phyloP scores from a whole-genome alignment of 306 rosid genomes.

The Pyrus communis region DNA sequence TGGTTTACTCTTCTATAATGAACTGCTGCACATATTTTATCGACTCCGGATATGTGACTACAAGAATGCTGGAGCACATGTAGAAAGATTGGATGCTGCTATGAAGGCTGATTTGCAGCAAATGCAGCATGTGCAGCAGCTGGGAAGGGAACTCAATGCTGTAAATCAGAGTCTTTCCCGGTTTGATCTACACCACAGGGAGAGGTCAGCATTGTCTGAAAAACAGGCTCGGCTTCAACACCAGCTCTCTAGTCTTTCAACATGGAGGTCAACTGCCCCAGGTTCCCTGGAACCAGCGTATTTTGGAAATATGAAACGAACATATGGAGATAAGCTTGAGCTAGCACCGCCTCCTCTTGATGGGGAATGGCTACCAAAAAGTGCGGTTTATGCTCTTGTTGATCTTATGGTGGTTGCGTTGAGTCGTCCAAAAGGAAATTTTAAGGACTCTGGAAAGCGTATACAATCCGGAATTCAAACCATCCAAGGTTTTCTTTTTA shows the following conservation, averaged over 20 bases:
- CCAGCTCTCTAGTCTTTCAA: constrained; percentile 43
- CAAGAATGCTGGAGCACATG: constrained; percentile 85
- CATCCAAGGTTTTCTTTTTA: constrained; percentile 53
- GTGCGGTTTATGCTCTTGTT: constrained; percentile 85
- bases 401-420: constrained; percentile 76
- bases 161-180: constrained; percentile 82
- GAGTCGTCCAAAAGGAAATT: constrained; percentile 93
- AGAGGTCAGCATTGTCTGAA: constrained; percentile 71
- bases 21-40: constrained; percentile 84
- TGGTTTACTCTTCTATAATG: constrained; percentile 85
- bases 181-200: constrained; percentile 68
- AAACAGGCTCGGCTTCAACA: constrained; percentile 65
- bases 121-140: constrained; percentile 53
- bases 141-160: constrained; percentile 60
- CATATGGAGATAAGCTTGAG: constrained; percentile 71
- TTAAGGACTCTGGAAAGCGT: constrained; percentile 88
- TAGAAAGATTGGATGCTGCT: constrained; percentile 88
- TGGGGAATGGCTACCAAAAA: constrained; percentile 97
- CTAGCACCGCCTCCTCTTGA: constrained; percentile 88
- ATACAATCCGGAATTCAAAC: constrained; percentile 73
- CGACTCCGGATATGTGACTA: constrained; percentile 85
- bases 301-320: constrained; percentile 71
- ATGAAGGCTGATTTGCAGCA: constrained; percentile 74
- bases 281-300: constrained; percentile 69
- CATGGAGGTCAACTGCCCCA: constrained; percentile 39